phyloP scores from a whole-genome alignment of 768 basidiomycete species.

The Tremella mesenterica region DNA sequence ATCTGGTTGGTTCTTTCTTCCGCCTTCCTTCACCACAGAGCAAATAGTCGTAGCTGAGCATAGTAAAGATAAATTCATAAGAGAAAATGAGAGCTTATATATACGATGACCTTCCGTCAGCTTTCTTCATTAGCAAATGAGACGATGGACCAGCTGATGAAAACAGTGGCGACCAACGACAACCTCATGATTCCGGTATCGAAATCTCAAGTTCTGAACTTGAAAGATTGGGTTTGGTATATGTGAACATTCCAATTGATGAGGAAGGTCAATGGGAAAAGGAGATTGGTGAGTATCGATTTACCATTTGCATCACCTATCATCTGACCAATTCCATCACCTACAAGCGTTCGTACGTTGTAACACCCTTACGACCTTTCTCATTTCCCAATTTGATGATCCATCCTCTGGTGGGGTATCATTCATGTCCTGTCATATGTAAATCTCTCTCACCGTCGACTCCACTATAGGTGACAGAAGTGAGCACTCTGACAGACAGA shows the following conservation, averaged over 20 bases:
- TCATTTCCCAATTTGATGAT: not conserved
- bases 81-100: conserved; percentile 42
- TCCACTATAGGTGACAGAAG: conserved; percentile 1
- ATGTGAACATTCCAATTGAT: conserved; percentile 61
- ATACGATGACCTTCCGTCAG: conserved; percentile 44
- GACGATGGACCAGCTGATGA: conserved; percentile 49
- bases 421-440: too few relatives aligned
- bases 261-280: conserved; percentile 49
- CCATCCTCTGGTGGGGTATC: not conserved
- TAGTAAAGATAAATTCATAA: not conserved
- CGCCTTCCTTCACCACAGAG: too few relatives aligned
- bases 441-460: too few relatives aligned
- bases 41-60: too few relatives aligned
- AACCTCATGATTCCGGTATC: conserved; percentile 61
- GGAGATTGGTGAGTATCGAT: conserved; percentile 39
- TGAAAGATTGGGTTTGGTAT: conserved; percentile 55
- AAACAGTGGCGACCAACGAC: conserved; percentile 72
- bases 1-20: too few relatives aligned
- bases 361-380: not conserved
- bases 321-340: too few relatives aligned
- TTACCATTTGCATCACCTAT: too few relatives aligned
- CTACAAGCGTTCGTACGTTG: too few relatives aligned
- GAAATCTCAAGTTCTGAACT: conserved; percentile 52
- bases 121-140: not conserved
- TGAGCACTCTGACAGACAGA: conserved; percentile 50